phyloP scores from a whole-genome alignment of 1,284 basidiomycete species.

The Schizophyllum amplum region DNA sequence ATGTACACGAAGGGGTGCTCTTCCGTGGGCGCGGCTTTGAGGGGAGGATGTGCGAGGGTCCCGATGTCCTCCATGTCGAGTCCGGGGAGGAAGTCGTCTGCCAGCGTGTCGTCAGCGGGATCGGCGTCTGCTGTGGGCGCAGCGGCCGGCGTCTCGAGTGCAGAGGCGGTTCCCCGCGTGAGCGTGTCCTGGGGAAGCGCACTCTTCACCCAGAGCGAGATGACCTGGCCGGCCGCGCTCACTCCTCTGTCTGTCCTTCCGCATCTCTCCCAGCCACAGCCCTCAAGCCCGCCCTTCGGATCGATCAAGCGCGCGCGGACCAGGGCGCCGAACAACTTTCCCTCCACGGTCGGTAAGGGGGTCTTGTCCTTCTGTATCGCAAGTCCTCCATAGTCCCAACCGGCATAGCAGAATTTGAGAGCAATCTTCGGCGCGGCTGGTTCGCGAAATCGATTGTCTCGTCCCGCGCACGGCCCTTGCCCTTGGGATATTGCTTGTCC shows the following conservation, averaged over 20 bases:
- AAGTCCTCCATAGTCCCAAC: conserved; percentile 87
- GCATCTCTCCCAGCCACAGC: conserved; percentile 86
- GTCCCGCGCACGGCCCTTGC: conserved; percentile 3
- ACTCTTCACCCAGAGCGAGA: conserved; percentile 86
- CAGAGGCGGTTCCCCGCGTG: neutral
- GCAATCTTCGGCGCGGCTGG: conserved; percentile 79
- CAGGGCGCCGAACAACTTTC: conserved; percentile 77
- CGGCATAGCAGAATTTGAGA: conserved; percentile 87
- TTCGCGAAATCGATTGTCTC: conserved; percentile 49
- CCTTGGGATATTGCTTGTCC: conserved; percentile 5
- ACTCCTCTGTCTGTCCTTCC: conserved; percentile 95
- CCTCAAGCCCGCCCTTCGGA: conserved; percentile 65
- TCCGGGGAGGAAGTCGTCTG: conserved; percentile 11
- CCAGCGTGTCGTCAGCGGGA: neutral
- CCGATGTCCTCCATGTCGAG: conserved; percentile 14
- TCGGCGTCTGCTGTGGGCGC: conserved; percentile 3
- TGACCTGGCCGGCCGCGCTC: conserved; percentile 89
- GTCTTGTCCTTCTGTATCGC: conserved; percentile 69
- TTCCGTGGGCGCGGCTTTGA: conserved; percentile 17
- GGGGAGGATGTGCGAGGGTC: conserved; percentile 21
- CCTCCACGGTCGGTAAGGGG: conserved; percentile 85
- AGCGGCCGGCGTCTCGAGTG: neutral
- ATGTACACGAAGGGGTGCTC: conserved; percentile 78
- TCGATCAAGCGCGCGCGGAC: conserved; percentile 73
- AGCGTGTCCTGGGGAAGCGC: conserved; percentile 23